Evolutionary conservation across 176 grass and related monocot genomes (phyloP), one percentile per base, ranked within the genome.

Genomic region (Pontederia paniculata): DNA sequence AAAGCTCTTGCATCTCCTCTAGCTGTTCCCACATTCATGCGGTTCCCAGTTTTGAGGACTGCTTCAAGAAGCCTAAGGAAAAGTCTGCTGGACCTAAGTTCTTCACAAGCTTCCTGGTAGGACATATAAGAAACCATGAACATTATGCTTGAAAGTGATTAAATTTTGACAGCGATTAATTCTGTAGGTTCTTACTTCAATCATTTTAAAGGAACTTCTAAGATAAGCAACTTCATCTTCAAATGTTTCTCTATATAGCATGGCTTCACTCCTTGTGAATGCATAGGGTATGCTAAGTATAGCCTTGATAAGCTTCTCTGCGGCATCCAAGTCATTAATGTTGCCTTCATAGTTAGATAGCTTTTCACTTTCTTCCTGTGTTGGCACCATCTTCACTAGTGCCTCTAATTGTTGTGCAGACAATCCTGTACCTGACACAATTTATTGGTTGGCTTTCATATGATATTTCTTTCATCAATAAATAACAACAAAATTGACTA

Each of bases 41-140:
- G 75, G 55, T 97, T 97, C 57, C 93, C 93, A 1, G 93, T 97
- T 80, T 97, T 97, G 0, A 97, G 93, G 63, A 97, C 93, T 6
- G 86, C 93, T 69, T 97, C 93, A n/a, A 97, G 83, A 68, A 97
- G 77, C 53, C 84, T 90, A 50, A 97, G 70, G 77, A 97, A 97
- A 52, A 90, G 83, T 73, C 70, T 84, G 67, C 93, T 88, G 45
- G 86, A 91, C 81, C 78, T 97, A 45, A 97, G 69, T 65, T 97
- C 93, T 71, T 74, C 81, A 72, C 93, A 97, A 28, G 86, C 93
- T 22, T 84, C 79, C 93, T 97, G 55, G 22, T 44, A 55, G 12
- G 73, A 55, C 2, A 60, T 49, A 60, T 49, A 15, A 55, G 9
- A 21, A 60, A 42, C 3, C 28, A 41, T 65, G 54, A 51, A 25